Conservation (phyloP, 495 filamentous ascomycete species). For the Penicillium crystallinum region DNA sequence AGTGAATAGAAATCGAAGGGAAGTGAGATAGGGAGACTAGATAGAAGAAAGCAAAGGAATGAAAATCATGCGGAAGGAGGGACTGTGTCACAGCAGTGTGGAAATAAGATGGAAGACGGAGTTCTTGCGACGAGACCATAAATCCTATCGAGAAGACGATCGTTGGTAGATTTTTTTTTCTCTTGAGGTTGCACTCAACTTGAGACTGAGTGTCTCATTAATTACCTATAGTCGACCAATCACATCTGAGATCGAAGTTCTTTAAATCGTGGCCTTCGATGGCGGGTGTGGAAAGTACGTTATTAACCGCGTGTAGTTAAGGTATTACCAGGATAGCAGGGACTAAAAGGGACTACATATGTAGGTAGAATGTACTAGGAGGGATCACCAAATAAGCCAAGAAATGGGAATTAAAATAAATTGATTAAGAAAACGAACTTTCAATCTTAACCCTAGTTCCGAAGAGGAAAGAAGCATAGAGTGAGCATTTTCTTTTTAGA, state of each 20-base stretch:
- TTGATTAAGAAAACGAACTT: no score
- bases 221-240: background rate
- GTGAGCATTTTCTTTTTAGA: background rate
- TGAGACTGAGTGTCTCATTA: background rate
- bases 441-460: background rate
- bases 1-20: background rate
- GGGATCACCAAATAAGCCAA: no score
- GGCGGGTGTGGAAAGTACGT: no score
- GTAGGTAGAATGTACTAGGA: no score
- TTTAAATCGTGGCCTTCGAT: no score
- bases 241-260: background rate
- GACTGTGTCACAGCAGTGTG: background rate
- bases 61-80: background rate
- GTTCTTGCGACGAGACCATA: background rate
- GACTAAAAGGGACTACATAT: no score
- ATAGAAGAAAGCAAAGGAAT: background rate
- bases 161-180: no score
- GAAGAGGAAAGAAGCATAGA: background rate
- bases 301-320: no score
- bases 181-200: no score
- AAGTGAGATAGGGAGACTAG: background rate
- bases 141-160: no score
- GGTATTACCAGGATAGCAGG: no score
- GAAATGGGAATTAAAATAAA: no score
- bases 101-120: background rate